Conservation (phyloP, 2,329 filamentous ascomycete species). For the Parafenestella ontariensis region DNA sequence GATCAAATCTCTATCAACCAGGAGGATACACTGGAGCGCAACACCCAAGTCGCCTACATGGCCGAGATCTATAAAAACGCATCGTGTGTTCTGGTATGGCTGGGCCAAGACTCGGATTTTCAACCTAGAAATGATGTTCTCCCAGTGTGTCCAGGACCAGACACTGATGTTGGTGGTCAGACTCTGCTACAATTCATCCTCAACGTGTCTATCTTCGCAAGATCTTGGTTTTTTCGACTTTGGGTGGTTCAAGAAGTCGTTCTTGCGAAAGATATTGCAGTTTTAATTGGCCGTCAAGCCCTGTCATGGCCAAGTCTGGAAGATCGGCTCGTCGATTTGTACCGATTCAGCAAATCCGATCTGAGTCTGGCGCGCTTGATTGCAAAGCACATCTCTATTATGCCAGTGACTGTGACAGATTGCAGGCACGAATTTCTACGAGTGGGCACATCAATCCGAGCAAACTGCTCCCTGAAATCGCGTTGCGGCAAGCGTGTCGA, state of each 20-base stretch:
- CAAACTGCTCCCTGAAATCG: not conserved
- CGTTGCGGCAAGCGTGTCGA: not conserved
- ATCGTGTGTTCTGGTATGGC: not conserved
- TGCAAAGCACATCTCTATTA: too few relatives aligned
- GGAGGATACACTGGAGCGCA: not conserved
- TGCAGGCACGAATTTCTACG: not conserved
- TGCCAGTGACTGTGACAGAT: not conserved
- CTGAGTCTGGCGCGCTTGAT: not conserved
- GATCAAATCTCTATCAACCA: conserved; percentile 1
- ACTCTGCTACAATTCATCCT: not conserved
- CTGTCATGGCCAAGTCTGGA: not conserved
- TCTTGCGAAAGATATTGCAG: not conserved
- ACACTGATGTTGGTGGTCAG: not conserved
- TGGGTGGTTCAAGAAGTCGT: not conserved
- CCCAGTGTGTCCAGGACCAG: not conserved
- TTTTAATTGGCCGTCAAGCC: not conserved
- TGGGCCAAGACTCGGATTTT: not conserved
- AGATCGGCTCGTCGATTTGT: too few relatives aligned
- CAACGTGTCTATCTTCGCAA: not conserved
- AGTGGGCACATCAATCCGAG: not conserved
- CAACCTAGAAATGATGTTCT: not conserved
- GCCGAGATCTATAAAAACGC: not conserved
- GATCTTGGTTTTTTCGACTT: not conserved
- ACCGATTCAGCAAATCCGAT: too few relatives aligned
- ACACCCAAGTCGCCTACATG: not conserved